A percentile compares a stretch with the other conserved stretches of the same genome.
These are phyloP conservation scores for Penicillium thymicola DNA, from an alignment of 2,329 filamentous ascomycete genomes.

Conservation along the genomic window DNA sequence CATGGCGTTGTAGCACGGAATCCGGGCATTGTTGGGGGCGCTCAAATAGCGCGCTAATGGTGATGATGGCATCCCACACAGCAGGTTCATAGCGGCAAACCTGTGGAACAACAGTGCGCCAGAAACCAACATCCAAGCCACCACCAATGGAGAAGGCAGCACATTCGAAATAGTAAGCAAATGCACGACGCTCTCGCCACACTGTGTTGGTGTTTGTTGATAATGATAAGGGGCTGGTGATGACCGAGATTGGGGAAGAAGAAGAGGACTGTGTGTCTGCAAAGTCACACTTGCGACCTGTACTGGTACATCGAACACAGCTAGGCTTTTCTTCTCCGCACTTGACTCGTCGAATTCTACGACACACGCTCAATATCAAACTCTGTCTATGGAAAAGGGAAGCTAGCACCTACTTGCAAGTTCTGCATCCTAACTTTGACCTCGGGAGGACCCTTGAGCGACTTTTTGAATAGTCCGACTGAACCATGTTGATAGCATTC, in stretches of 20 bases:
- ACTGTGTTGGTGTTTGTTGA: constrained; percentile 26
- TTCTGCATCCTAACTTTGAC: constrained; percentile 30
- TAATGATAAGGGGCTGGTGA: constrained; percentile 14
- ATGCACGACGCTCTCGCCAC: constrained; percentile 37
- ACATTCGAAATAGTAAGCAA: constrained; percentile 38
- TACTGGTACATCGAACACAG: constrained; percentile 32
- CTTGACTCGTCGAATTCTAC: constrained; percentile 33
- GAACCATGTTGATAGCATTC: constrained; percentile 1
- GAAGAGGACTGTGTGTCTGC: constrained; percentile 2
- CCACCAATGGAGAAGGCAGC: constrained; percentile 33
- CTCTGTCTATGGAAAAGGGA: neutral
- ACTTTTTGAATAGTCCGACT: neutral
- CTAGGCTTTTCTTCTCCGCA: constrained; percentile 36
- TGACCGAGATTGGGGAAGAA: neutral
- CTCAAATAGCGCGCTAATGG: constrained; percentile 38
- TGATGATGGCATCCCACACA: constrained; percentile 40
- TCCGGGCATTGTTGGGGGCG: constrained; percentile 19
- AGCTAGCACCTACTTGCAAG: constrained; percentile 30
- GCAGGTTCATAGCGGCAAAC: constrained; percentile 36
- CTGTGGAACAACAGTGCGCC: constrained; percentile 35
- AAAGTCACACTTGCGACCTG: constrained; percentile 35
- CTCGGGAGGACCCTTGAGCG: constrained; percentile 10
- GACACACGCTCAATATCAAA: constrained; percentile 1
- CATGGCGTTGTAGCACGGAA: constrained; percentile 1
- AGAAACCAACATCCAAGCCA: constrained; percentile 35